Evolutionary conservation across 2,329 filamentous ascomycete species (phyloP).

Genomic region (Fusarium liriodendri): DNA sequence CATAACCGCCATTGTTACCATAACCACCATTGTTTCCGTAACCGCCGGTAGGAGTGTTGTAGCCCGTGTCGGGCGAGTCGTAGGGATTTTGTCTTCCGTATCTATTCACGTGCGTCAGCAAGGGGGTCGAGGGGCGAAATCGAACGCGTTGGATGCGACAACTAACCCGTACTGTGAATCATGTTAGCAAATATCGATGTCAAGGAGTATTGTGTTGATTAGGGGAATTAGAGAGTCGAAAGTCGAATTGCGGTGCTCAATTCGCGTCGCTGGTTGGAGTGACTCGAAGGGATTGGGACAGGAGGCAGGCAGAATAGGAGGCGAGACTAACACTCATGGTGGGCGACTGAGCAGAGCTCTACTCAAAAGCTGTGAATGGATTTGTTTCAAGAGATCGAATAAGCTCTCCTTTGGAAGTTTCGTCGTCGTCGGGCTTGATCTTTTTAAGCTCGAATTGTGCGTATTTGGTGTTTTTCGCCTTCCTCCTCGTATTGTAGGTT

Average conservation of each 20-base stretch:
- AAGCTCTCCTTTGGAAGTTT: not conserved
- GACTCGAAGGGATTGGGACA: constrained; percentile 16
- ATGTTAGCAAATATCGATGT: constrained; percentile 42
- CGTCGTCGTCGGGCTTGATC: not conserved
- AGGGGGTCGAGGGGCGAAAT: constrained; percentile 3
- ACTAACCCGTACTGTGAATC: constrained; percentile 66
- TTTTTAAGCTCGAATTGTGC: constrained; percentile 14
- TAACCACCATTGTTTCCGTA: constrained; percentile 49
- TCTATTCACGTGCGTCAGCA: constrained; percentile 55
- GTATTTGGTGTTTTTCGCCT: not conserved
- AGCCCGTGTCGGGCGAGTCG: constrained; percentile 61
- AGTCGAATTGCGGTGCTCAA: not conserved
- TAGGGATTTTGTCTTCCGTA: constrained; percentile 70
- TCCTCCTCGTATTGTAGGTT: constrained; percentile 21
- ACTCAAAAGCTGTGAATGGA: not conserved
- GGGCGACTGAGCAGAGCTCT: constrained; percentile 34
- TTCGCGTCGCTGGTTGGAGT: constrained; percentile 2
- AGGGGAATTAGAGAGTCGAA: not conserved
- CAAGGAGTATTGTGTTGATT: not conserved
- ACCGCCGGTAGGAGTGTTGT: constrained; percentile 45
- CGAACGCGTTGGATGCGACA: constrained; percentile 21
- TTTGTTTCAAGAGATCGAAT: not conserved
- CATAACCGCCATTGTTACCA: constrained; percentile 45
- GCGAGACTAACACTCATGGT: constrained; percentile 48
- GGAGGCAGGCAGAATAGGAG: constrained; percentile 26